Base-by-base conservation (phyloP, 2,329 filamentous ascomycete species). In the Phyllosticta citrichinensis region DNA sequence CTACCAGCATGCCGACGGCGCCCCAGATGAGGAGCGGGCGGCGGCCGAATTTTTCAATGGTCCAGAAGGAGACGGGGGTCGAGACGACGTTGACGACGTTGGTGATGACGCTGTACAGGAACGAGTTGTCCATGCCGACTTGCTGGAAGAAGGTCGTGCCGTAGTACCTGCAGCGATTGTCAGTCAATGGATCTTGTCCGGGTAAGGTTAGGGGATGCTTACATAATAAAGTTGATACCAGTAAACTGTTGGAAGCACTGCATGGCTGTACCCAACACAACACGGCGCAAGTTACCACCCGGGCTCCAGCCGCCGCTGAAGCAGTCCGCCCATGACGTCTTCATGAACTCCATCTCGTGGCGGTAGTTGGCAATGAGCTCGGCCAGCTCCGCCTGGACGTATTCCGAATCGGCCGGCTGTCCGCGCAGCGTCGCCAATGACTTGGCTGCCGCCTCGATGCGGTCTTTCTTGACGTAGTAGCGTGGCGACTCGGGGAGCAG, bases 1-100 rank as follows among this genome's bases (percentile, higher is more conserved):
- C 92, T 69, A 92, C 72, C 33, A 93, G 79, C 91, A 96, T 96
- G 68, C 89, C 89, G 3, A 86, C 63, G 27, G 89, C 90, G 69
- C 91, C 91, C 70, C 80, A 82, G 73, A 96, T 82, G 66, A 96
- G 85, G 62, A 96, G 84, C 55, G 83, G 80, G 66, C 91, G 89
- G 72, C 91, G 89, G 66, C 91, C 91, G 66, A 91, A 83, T 68
- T 79, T 83, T 80, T 96, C 91, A 64, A 96, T 86, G 20, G 87
- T 87, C 77, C 81, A 96, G 84, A 96, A 96, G 30, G 91, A 94
- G 68, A 95, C 75, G 0, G 91, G 91, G 1, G 91, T 96, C 50
- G 89, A 93, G 76, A 77, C 81, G 64, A 94, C 89, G 77, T 96
- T 96, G 79, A 96, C 89, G 59, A 94, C 82, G 64, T 88, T 94